Percentiles rank a stretch among this genome's conserved stretches.
Conservation (phyloP, 805 yeast genomes). For the Candida maris region DNA sequence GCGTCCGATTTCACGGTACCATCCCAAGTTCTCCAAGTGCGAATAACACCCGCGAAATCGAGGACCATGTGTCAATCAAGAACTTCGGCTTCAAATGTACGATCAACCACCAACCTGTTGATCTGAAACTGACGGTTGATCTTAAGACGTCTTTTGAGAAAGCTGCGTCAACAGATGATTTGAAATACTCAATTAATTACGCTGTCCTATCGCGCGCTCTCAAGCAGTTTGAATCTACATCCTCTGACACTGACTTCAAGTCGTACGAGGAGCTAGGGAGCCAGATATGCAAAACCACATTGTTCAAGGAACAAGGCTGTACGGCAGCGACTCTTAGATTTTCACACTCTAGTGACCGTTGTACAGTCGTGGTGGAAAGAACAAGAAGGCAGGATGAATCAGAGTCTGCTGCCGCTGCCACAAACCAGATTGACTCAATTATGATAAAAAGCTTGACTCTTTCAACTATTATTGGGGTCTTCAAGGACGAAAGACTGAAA, state of each 20-base stretch:
- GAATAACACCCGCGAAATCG: background rate
- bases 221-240: constrained; percentile 44
- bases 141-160: constrained; percentile 63
- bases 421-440: constrained; percentile 17
- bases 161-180: constrained; percentile 80
- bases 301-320: constrained; percentile 18
- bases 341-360: constrained; percentile 5
- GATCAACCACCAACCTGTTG: constrained; percentile 8
- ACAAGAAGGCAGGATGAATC: constrained; percentile 2
- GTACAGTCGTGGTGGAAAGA: constrained; percentile 9
- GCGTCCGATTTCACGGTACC: background rate
- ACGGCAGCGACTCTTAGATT: constrained; percentile 15
- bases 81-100: constrained; percentile 36
- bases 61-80: constrained; percentile 40
- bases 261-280: constrained; percentile 38
- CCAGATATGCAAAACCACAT: constrained; percentile 16
- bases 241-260: constrained; percentile 38
- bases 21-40: no score
- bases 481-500: constrained; percentile 81
- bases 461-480: constrained; percentile 86
- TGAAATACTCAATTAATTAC: constrained; percentile 80
- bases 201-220: constrained; percentile 75
- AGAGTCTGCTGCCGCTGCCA: background rate
- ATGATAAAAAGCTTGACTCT: constrained; percentile 51
- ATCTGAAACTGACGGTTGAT: constrained; percentile 39